Percentiles rank a stretch among this genome's conserved stretches.
These are phyloP conservation scores for Cytospora paraplurivora DNA, from an alignment of 2,329 filamentous ascomycete species.

Conservation along the genomic window DNA sequence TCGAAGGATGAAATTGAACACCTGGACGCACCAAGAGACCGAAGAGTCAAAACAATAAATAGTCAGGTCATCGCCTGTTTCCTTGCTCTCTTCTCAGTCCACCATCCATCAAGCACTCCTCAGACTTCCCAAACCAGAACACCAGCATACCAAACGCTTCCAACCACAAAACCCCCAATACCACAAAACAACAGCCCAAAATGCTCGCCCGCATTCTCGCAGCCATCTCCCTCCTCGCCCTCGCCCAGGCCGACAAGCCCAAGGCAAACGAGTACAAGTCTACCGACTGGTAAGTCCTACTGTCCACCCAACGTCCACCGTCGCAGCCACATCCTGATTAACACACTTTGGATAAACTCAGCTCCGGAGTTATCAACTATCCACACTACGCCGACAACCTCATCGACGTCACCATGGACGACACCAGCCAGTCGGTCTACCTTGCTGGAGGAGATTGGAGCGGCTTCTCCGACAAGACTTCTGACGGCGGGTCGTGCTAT, in stretches of 20 bases:
- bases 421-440: conserved; percentile 5
- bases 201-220: neutral
- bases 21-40: no score
- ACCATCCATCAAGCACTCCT: no score
- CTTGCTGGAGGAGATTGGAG: neutral
- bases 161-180: neutral
- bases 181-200: neutral
- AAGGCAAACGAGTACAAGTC: conserved; percentile 1
- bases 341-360: no score
- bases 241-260: neutral
- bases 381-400: neutral
- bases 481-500: neutral
- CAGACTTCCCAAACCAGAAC: no score
- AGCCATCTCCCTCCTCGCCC: neutral
- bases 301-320: neutral
- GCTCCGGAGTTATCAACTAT: neutral
- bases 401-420: conserved; percentile 9
- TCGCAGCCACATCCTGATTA: neutral
- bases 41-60: no score
- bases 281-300: neutral
- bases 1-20: no score
- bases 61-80: no score
- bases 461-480: conserved; percentile 2
- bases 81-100: no score
- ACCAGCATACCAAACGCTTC: no score